Conservation (phyloP, 78 protist species). For the Isochrysis galbana region DNA sequence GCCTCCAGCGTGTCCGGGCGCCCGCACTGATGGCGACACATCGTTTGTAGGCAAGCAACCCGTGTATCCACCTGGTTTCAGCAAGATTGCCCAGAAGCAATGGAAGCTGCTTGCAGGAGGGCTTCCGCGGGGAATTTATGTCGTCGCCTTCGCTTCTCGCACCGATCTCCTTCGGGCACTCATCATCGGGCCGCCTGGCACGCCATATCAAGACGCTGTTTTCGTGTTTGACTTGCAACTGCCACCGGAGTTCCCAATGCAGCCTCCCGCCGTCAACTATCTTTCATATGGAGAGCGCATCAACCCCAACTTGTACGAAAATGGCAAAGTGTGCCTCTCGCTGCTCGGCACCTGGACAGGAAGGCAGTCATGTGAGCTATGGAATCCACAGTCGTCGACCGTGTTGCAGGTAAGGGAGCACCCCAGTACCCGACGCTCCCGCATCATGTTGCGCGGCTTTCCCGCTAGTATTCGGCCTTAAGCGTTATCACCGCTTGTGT, state of each 20-base stretch:
- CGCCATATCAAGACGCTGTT: constrained; percentile 48
- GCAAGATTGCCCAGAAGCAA: constrained; percentile 21
- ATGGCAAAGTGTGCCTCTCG: constrained; percentile 67
- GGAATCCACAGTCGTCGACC: constrained; percentile 39
- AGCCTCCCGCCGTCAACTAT: constrained; percentile 32
- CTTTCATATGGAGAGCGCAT: constrained; percentile 37
- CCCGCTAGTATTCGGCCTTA: background rate
- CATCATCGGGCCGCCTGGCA: constrained; percentile 52
- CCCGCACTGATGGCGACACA: background rate
- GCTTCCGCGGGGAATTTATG: constrained; percentile 45
- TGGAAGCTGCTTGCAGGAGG: constrained; percentile 18
- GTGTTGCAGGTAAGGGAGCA: constrained; percentile 29
- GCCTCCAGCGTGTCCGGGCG: background rate
- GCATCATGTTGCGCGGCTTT: background rate
- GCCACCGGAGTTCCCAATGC: constrained; percentile 37
- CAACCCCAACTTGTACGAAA: constrained; percentile 67
- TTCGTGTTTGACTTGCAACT: constrained; percentile 42
- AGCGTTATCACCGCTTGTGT: background rate
- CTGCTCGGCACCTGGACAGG: constrained; percentile 73
- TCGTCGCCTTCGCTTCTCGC: constrained; percentile 9
- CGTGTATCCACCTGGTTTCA: background rate
- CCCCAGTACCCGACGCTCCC: background rate
- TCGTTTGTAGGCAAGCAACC: background rate
- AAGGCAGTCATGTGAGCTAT: constrained; percentile 39
- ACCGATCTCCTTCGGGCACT: constrained; percentile 38